Base-by-base conservation (phyloP, 768 basidiomycete genomes). In the Dentipellis sp. region DNA sequence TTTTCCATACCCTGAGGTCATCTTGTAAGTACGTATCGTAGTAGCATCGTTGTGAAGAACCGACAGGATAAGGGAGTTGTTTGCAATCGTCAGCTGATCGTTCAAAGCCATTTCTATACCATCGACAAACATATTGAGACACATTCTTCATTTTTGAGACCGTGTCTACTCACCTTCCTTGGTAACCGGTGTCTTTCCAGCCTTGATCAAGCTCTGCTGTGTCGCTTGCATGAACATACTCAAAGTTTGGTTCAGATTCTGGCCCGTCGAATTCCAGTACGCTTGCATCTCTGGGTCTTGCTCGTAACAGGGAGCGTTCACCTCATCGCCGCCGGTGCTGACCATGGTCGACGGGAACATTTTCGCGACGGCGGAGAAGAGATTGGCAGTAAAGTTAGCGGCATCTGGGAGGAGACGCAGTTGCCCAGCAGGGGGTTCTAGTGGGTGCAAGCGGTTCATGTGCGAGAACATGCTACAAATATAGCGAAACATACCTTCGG, bases 171-270 rank as follows among this genome's bases (percentile, higher is more conserved):
- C 22, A 81, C 82, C 83, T 72, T 93, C 84, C 86, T 89, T 92
- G 6, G 93, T 88, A 35, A 91, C 82, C 1, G 89, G 84, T 0
- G 79, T 86, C 70, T 92, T 93, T 0, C 83, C 84, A 1, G 76
- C 63, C 0, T 69, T 68, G 8, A 67, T 71, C 49, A 93, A 68
- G 2, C 79, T 77, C 0, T 63, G 66, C 65, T 91, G 90, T 1
- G 81, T 82, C 0, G 72, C 74, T 53, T 78, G 67, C 0, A 80
- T 81, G 63, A 92, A 93, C 2, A 65, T 62, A 60, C 79, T 74
- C 39, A 94, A 69, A 0, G 88, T 88, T 54, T 86, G 70, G 37
- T 80, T 74, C 10, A 94, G 63, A 0, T 82, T 87, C 64, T 71
- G 71, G 4, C 76, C 77, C 19, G 65, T 75, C 2, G 63, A 54